These are phyloP conservation scores for Colletotrichum eremochloae DNA, from an alignment of 2,329 filamentous ascomycete species.

Conservation along the genomic window DNA sequence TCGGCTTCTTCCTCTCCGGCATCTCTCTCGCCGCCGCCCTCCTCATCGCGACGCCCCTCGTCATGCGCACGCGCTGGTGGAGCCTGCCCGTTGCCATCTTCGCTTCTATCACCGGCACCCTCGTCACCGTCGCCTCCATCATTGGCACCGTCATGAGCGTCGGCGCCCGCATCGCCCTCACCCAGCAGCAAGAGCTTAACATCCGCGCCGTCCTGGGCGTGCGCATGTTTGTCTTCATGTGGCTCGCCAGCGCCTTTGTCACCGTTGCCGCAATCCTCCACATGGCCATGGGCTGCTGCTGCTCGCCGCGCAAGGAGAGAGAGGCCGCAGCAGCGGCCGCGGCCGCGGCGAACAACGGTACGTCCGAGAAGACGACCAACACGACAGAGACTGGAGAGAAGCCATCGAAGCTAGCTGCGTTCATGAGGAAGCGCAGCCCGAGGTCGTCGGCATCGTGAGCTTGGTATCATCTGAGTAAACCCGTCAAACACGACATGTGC, in stretches of 20 bases:
- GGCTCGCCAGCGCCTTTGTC: constrained; percentile 78
- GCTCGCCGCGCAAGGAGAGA: constrained; percentile 48
- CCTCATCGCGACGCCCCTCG: constrained; percentile 74
- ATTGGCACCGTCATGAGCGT: constrained; percentile 88
- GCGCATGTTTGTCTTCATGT: constrained; percentile 90
- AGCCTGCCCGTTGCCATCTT: constrained; percentile 77
- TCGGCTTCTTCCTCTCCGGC: constrained; percentile 84
- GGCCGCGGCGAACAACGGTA: constrained; percentile 8
- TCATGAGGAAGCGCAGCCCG: constrained; percentile 42
- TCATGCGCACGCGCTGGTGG: constrained; percentile 67
- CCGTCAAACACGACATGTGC: background rate
- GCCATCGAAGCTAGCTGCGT: constrained; percentile 37
- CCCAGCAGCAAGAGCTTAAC: constrained; percentile 79
- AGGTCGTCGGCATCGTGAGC: constrained; percentile 31
- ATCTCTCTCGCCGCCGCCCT: constrained; percentile 79
- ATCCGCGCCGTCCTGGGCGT: constrained; percentile 78
- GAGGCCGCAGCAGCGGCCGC: constrained; percentile 22
- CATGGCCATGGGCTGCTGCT: constrained; percentile 83
- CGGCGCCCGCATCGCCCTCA: constrained; percentile 83
- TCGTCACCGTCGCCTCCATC: constrained; percentile 77
- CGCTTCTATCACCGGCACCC: constrained; percentile 75
- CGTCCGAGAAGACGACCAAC: constrained; percentile 31
- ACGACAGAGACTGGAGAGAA: constrained; percentile 31
- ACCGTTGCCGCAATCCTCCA: constrained; percentile 81
- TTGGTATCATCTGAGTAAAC: background rate